Conservation (phyloP, 2,329 filamentous ascomycete genomes). For the Monosporascus sp. region DNA sequence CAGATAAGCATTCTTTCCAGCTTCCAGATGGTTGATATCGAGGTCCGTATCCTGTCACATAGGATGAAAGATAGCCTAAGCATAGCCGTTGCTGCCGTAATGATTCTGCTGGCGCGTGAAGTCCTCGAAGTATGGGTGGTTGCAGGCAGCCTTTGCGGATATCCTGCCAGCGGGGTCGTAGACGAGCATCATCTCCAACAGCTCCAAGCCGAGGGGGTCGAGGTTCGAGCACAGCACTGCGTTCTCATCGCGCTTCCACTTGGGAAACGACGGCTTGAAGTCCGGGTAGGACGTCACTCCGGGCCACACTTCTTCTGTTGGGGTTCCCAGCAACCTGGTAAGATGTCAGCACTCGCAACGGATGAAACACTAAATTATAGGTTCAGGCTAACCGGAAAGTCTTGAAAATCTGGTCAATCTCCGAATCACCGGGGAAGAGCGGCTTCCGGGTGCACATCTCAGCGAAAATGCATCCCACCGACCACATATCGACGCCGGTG, state of each 20-base stretch:
- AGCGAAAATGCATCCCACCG: slow-evolving; percentile 87
- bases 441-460: slow-evolving; percentile 96
- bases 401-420: slow-evolving; percentile 93
- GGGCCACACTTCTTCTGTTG: slow-evolving; percentile 76
- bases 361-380: not conserved
- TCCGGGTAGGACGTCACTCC: slow-evolving; percentile 93
- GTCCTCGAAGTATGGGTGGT: slow-evolving; percentile 73
- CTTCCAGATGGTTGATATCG: not conserved
- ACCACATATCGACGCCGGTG: slow-evolving; percentile 95
- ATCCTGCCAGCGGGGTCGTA: slow-evolving; percentile 85
- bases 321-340: slow-evolving; percentile 69
- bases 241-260: slow-evolving; percentile 71
- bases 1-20: not conserved
- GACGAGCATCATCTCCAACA: slow-evolving; percentile 66
- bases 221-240: slow-evolving; percentile 64
- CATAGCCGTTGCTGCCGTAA: slow-evolving; percentile 16
- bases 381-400: slow-evolving; percentile 67
- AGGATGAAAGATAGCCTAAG: slow-evolving; percentile 6
- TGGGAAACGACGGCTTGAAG: slow-evolving; percentile 88
- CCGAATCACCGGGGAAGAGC: slow-evolving; percentile 85
- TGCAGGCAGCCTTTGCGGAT: slow-evolving; percentile 80
- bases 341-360: slow-evolving; percentile 9
- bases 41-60: not conserved
- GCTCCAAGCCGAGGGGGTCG: slow-evolving; percentile 64
- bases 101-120: slow-evolving; percentile 15